Conservation (phyloP, 2,329 filamentous ascomycete genomes). For the Botrytis sinoallii region DNA sequence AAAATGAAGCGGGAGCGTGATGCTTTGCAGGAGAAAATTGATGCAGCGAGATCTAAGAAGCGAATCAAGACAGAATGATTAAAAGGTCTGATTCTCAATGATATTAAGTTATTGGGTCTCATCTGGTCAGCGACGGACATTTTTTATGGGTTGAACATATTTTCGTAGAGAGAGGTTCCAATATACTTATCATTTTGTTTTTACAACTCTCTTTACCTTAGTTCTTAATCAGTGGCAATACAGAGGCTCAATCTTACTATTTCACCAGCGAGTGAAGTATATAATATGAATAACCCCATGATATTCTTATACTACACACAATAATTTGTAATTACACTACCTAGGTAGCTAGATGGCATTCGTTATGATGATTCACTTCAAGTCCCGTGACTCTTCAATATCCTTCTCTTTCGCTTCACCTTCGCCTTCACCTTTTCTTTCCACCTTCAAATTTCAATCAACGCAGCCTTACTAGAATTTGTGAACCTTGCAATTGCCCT, state of each 20-base stretch:
- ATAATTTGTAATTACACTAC: neutral
- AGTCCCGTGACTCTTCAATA: neutral
- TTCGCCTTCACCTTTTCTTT: too few species aligned
- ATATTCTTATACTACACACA: neutral
- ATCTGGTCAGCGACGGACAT: neutral
- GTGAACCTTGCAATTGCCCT: too few species aligned
- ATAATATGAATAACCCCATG: neutral
- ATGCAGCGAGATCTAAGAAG: neutral
- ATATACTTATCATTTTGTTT: neutral
- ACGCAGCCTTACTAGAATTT: too few species aligned
- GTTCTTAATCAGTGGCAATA: too few species aligned
- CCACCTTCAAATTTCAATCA: too few species aligned
- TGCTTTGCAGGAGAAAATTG: neutral
- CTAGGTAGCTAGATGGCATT: neutral
- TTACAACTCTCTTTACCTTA: neutral
- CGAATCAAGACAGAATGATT: neutral
- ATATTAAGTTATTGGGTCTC: neutral
- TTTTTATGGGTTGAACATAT: neutral
- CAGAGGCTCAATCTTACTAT: too few species aligned
- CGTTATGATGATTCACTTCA: neutral
- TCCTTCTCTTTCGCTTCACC: too few species aligned
- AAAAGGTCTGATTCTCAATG: neutral
- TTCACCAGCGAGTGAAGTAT: neutral
- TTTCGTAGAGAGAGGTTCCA: neutral
- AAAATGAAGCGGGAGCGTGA: constrained; percentile 11